Percentiles rank a stretch among this genome's conserved stretches.
phyloP scores from a whole-genome alignment of 768 basidiomycete genomes.

The Termitomyces sp. region DNA sequence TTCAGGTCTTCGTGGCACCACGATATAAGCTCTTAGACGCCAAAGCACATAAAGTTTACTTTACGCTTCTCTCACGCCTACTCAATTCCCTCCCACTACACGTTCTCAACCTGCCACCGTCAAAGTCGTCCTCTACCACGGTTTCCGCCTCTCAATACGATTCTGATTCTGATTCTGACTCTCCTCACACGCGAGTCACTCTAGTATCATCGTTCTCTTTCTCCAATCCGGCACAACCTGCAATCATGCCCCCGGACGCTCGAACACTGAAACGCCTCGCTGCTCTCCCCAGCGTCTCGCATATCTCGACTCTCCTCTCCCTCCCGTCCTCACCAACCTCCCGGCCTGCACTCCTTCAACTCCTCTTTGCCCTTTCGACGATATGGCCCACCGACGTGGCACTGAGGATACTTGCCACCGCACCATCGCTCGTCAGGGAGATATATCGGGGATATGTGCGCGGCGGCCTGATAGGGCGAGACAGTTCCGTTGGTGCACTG shows the following conservation, averaged over 20 bases:
- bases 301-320: conserved; percentile 55
- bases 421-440: conserved; percentile 69
- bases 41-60: conserved; percentile 48
- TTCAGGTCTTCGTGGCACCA: conserved; percentile 62
- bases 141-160: conserved; percentile 24
- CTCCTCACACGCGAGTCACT: conserved; percentile 30
- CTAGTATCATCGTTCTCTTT: conserved; percentile 35
- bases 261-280: conserved; percentile 64
- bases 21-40: conserved; percentile 52
- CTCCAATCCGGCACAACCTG: conserved; percentile 24
- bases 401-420: conserved; percentile 48
- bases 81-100: conserved; percentile 52
- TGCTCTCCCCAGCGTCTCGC: conserved; percentile 50
- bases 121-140: neutral
- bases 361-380: conserved; percentile 55
- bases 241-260: conserved; percentile 50
- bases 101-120: conserved; percentile 45
- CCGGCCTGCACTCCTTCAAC: conserved; percentile 49
- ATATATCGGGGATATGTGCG: conserved; percentile 71
- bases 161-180: conserved; percentile 43
- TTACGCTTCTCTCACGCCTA: conserved; percentile 50
- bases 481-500: conserved; percentile 33
- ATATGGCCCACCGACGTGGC: conserved; percentile 63
- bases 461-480: conserved; percentile 57
- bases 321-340: conserved; percentile 38